Conservation (phyloP, 2,329 filamentous ascomycete species). For the Thermothelomyces thermophilus region DNA sequence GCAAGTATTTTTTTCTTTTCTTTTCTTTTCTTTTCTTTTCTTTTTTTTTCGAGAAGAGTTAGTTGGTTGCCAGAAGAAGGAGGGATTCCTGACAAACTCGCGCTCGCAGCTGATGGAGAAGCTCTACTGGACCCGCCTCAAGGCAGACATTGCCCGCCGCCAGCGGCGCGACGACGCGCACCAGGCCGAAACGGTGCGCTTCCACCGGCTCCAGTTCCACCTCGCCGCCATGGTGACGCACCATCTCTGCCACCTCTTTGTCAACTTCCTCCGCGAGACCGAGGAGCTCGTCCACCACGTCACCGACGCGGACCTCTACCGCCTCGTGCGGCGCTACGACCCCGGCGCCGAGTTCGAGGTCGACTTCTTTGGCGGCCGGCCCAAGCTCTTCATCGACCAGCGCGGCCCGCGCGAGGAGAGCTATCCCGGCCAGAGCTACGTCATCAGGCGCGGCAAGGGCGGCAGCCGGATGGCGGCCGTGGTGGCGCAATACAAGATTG, state of each 20-base stretch:
- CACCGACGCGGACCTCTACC: conserved; percentile 16
- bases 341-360: conserved; percentile 20
- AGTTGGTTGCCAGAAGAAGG: background rate
- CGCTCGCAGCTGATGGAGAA: conserved; percentile 18
- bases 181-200: conserved; percentile 6
- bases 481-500: conserved; percentile 17
- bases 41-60: too few relatives aligned
- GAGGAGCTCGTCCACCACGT: conserved; percentile 10
- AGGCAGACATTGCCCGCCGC: conserved; percentile 15
- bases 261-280: conserved; percentile 16
- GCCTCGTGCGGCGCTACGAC: conserved; percentile 19
- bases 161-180: conserved; percentile 11
- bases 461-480: conserved; percentile 15
- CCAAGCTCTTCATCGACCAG: conserved; percentile 19
- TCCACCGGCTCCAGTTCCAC: conserved; percentile 21
- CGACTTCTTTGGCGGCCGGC: conserved; percentile 21
- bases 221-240: conserved; percentile 19
- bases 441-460: conserved; percentile 14
- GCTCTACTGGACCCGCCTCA: conserved; percentile 20
- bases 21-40: background rate
- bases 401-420: conserved; percentile 2
- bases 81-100: background rate
- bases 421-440: conserved; percentile 16
- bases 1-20: background rate
- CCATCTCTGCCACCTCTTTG: conserved; percentile 21